Evolutionary conservation across 768 basidiomycete genomes (phyloP), one percentile per base, ranked within the genome.

Genomic region (Lentinula guzmanii): DNA sequence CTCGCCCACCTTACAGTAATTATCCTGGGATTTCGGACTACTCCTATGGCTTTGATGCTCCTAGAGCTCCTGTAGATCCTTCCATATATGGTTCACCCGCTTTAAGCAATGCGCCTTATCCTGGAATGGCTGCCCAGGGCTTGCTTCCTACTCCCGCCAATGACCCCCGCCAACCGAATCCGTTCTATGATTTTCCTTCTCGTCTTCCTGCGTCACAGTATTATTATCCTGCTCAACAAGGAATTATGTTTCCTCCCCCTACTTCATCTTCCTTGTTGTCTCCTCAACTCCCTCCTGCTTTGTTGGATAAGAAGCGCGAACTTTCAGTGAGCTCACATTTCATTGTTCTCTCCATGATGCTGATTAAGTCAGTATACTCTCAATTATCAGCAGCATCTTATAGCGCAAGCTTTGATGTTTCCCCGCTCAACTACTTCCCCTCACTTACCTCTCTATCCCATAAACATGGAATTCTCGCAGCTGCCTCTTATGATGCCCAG

Each of bases 11-110:
- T 1, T 89, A 82, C 68, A 75, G 75, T 50, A 70, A 74, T 45
- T 87, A 82, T 66, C 76, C 79, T 28, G 81, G 78, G 65, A 88
- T 89, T 48, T 90, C 75, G 62, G 85, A 86, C 58, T 86, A 82
- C 72, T 75, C 78, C 45, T 86, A 86, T 69, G 79, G 77, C 60
- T 87, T 85, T 69, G 81, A 79, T 61, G 63, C 68, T 1, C 69
- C 69, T 59, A 66, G 67, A 52, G 72, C 70, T 57, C 72, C 76
- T 10, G 64, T 79, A 35, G 86, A 86, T 61, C 77, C 79, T 9
- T 74, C 82, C 46, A 62, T 82, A 62, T 88, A 85, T 73, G 71
- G 75, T 31, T 78, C 79, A 51, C 75, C 78, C 41, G 79, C 77
- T 37, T 68, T 82, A 61, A 79, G 72, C 65, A 74, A 72, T 65